Evolutionary conservation across 1,284 basidiomycete genomes (phyloP).

Genomic region (Erythrobasidium hasegawianum): DNA sequence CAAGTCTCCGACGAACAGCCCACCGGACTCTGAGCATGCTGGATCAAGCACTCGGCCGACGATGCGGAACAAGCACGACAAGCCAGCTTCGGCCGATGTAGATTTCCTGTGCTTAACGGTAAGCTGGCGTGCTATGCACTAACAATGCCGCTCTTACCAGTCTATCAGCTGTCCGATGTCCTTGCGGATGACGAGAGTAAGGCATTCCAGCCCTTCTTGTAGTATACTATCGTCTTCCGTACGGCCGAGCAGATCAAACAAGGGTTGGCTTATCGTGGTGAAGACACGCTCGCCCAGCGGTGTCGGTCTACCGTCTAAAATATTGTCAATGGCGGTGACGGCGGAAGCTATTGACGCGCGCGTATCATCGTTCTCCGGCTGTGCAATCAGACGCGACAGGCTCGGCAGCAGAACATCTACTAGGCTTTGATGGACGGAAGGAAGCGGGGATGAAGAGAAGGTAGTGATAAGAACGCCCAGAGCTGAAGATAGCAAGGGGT

Average conservation of each 20-base stretch:
- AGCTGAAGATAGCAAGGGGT: conserved; percentile 82
- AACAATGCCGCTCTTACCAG: conserved; percentile 55
- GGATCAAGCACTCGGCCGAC: conserved; percentile 70
- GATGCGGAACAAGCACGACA: conserved; percentile 67
- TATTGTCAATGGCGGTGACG: conserved; percentile 70
- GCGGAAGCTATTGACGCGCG: conserved; percentile 68
- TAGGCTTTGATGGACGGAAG: conserved; percentile 5
- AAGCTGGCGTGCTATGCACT: too few relatives aligned
- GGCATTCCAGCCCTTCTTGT: conserved; percentile 74
- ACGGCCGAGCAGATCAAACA: conserved; percentile 65
- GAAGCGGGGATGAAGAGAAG: conserved; percentile 54
- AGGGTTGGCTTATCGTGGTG: conserved; percentile 62
- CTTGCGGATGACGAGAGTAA: conserved; percentile 82
- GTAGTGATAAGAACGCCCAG: conserved; percentile 75
- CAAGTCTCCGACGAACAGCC: conserved; percentile 86
- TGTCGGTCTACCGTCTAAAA: conserved; percentile 61
- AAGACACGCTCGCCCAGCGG: conserved; percentile 75
- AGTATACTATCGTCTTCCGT: conserved; percentile 79
- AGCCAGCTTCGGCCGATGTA: conserved; percentile 63
- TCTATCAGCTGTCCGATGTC: conserved; percentile 72
- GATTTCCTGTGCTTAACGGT: conserved; percentile 59
- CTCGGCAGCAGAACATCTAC: conserved; percentile 5
- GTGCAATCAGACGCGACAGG: conserved; percentile 10
- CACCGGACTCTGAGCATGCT: conserved; percentile 67
- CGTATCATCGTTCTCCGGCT: conserved; percentile 58